A percentile compares a stretch with the other conserved stretches of the same genome.
Evolutionary conservation across 1,139 yeast species (phyloP).

Genomic region (Groenewaldozyma auringiensis): DNA sequence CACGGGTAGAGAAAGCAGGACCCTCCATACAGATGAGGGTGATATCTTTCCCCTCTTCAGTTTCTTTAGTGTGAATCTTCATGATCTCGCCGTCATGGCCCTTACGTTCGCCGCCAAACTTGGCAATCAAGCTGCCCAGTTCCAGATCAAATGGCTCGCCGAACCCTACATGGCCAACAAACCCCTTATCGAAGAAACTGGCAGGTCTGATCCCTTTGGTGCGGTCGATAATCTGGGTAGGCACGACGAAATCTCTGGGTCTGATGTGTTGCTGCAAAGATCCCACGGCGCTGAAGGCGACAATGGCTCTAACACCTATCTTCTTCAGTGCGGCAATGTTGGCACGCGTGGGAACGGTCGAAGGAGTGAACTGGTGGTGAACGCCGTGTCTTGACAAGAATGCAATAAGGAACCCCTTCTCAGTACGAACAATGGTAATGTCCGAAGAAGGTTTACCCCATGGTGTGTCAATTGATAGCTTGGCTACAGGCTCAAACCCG

Average conservation of each 20-base stretch:
- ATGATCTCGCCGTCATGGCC: conserved; percentile 31
- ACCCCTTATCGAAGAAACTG: conserved; percentile 84
- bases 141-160: conserved; percentile 91
- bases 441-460: conserved; percentile 98
- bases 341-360: conserved; percentile 88
- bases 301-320: conserved; percentile 76
- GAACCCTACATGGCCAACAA: conserved; percentile 94
- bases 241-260: conserved; percentile 92
- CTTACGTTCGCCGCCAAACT: conserved; percentile 48
- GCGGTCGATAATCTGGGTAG: conserved; percentile 92
- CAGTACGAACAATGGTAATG: conserved; percentile 75
- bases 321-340: conserved; percentile 92
- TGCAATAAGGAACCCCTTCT: conserved; percentile 77
- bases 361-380: conserved; percentile 81
- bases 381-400: conserved; percentile 92
- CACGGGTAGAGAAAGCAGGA: conserved; percentile 94
- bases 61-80: conserved; percentile 49
- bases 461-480: conserved; percentile 75
- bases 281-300: conserved; percentile 96
- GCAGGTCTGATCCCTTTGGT: conserved; percentile 91
- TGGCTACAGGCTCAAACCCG: conserved; percentile 76
- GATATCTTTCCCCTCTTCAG: conserved; percentile 54
- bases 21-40: conserved; percentile 98
- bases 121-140: conserved; percentile 57
- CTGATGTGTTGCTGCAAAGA: conserved; percentile 80